A percentile compares a stretch with the other conserved stretches of the same genome.
Conservation (phyloP, 2,329 filamentous ascomycete genomes). For the Ascochyta clinopodiicola region DNA sequence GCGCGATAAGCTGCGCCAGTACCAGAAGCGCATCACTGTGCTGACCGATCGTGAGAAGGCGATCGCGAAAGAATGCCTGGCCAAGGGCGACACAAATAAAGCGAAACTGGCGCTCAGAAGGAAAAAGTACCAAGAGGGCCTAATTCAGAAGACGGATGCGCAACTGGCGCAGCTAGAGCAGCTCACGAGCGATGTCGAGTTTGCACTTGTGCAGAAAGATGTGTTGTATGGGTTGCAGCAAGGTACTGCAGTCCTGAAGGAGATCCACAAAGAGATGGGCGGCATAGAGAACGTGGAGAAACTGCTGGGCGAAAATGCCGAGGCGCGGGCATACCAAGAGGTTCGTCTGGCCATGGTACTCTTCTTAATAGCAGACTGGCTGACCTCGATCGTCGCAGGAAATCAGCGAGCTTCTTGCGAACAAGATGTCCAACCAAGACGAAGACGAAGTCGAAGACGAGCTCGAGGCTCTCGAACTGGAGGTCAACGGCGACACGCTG, state of each 20-base stretch:
- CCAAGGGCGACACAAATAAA: conserved; percentile 76
- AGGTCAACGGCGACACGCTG: conserved; percentile 56
- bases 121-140: conserved; percentile 95
- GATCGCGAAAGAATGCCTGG: conserved; percentile 83
- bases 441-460: conserved; percentile 99
- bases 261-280: conserved; percentile 96
- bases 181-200: conserved; percentile 88
- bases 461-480: conserved; percentile 77
- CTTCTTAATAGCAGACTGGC: neutral
- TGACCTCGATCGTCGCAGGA: conserved; percentile 64
- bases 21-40: conserved; percentile 86
- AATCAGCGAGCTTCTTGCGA: conserved; percentile 87
- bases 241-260: conserved; percentile 84
- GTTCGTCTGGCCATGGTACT: conserved; percentile 53
- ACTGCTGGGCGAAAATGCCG: conserved; percentile 89
- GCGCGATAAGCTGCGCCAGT: conserved; percentile 95
- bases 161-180: conserved; percentile 95
- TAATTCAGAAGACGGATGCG: conserved; percentile 86
- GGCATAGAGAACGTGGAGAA: conserved; percentile 93
- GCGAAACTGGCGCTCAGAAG: conserved; percentile 87
- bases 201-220: conserved; percentile 96
- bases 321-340: conserved; percentile 89
- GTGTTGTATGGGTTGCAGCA: conserved; percentile 91
- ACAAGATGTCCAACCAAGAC: conserved; percentile 89
- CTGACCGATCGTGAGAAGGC: conserved; percentile 88